phyloP scores from a whole-genome alignment of 495 filamentous ascomycete species.

The Glonium stellatum region DNA sequence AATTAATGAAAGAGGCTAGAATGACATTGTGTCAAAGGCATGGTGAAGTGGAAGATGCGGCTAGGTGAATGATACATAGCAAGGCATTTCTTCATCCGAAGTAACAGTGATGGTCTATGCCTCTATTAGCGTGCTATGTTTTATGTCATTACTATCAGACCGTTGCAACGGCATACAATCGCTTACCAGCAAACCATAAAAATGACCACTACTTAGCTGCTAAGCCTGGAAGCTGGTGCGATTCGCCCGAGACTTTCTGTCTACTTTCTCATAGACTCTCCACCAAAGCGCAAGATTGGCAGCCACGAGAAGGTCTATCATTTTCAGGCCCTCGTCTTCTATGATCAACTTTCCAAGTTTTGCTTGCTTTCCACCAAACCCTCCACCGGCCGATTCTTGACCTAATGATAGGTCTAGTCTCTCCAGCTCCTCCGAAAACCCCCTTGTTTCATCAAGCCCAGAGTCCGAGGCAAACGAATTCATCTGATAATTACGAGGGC shows the following conservation, averaged over 20 bases:
- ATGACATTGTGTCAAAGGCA: no score
- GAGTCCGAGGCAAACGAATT: slow-evolving; percentile 22
- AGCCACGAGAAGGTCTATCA: slow-evolving; percentile 88
- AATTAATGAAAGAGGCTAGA: no score
- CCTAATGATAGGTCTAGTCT: slow-evolving; percentile 66
- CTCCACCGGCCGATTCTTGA: slow-evolving; percentile 71
- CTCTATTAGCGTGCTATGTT: background rate
- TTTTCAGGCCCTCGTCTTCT: slow-evolving; percentile 84
- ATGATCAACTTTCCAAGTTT: slow-evolving; percentile 92
- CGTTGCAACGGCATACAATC: background rate
- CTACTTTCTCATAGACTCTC: slow-evolving; percentile 67
- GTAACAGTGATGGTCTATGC: background rate
- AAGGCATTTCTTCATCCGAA: no score
- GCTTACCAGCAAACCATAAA: background rate
- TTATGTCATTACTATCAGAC: background rate
- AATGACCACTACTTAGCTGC: background rate
- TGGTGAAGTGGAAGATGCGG: no score
- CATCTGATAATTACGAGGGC: slow-evolving; percentile 18
- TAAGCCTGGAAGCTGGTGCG: background rate
- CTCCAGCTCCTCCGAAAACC: slow-evolving; percentile 27
- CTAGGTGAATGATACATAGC: no score
- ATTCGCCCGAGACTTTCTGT: slow-evolving; percentile 1
- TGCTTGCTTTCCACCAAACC: slow-evolving; percentile 72
- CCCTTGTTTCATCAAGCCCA: slow-evolving; percentile 6
- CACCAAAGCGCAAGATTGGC: slow-evolving; percentile 91